phyloP scores from a whole-genome alignment of 2,329 filamentous ascomycete genomes.

The Colletotrichum theobromicola region DNA sequence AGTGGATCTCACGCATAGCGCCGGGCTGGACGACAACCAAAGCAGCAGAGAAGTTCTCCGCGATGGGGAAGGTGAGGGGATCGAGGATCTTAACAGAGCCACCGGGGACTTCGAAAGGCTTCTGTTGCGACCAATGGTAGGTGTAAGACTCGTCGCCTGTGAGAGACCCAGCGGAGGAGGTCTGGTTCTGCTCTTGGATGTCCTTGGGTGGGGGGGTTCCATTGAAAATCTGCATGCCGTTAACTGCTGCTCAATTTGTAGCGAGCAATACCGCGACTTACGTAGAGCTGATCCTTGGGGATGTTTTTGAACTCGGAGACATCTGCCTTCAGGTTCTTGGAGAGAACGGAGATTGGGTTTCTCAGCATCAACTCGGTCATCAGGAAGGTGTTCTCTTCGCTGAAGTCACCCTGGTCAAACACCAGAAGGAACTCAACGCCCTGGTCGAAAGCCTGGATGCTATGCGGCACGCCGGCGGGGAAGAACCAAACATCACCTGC shows the following conservation, averaged over 20 bases:
- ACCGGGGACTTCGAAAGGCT: conserved; percentile 55
- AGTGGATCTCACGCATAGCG: conserved; percentile 70
- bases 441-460: conserved; percentile 58
- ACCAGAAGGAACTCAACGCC: conserved; percentile 65
- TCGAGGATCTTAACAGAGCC: conserved; percentile 67
- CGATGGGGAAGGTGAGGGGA: conserved; percentile 60
- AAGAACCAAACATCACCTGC: conserved; percentile 62
- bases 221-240: conserved; percentile 46
- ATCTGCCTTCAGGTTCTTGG: conserved; percentile 58
- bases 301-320: conserved; percentile 52
- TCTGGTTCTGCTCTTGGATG: conserved; percentile 52
- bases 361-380: conserved; percentile 57
- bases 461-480: conserved; percentile 53
- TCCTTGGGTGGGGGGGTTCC: conserved; percentile 51
- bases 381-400: conserved; percentile 65
- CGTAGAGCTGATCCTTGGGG: conserved; percentile 50
- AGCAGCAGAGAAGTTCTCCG: conserved; percentile 58
- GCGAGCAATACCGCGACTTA: background rate
- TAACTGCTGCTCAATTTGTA: background rate
- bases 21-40: conserved; percentile 64
- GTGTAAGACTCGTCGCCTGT: conserved; percentile 45
- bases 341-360: conserved; percentile 57
- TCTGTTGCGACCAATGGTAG: conserved; percentile 57
- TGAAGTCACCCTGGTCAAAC: conserved; percentile 64
- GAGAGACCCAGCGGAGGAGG: conserved; percentile 47